Evolutionary conservation across 371 early-diverging fungal genomes (phyloP), one percentile per base, ranked within the genome.

Genomic region (Lichtheimia ramosa): DNA sequence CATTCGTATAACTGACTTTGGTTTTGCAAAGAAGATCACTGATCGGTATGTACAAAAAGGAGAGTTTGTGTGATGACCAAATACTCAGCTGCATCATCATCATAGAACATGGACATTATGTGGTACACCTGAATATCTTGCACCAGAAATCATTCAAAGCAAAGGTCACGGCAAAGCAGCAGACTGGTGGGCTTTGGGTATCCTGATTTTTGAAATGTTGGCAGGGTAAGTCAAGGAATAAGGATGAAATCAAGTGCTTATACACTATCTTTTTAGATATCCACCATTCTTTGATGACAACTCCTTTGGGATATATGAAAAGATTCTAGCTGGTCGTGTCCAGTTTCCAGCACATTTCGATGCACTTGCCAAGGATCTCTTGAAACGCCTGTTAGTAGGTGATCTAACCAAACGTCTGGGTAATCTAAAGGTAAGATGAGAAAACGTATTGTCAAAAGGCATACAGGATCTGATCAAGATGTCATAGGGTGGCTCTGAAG

Each of bases 281-380:
- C 97, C 97, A 46, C 98, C 98, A n/a, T 98, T 98, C 83, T 94
- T 92, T 77, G 98, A 96, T 74, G 96, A 97, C 61, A 96, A 95
- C 59, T 89, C 91, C 13, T 85, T 89, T 59, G 89, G 87, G 16
- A 87, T 97, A 49, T 98, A 98, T 76, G 96, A 95, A 81, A 94
- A 93, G 73, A 99, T 99, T 64, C 74, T 96, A 39, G 89, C 87
- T 8, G 92, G 94, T 58, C 91, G 89, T 63, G 82, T 95, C 25
- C 83, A 83, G 67, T 99, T 94, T 73, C 98, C 99, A 14, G 75
- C 89, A 12, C 93, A 92, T 77, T 91, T 98, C 74, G 95, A 96
- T 70, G 81, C 91, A 2, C 70, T 85, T 28, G 94, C 96, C 21
- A 93, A 92, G 68, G 98, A 98, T 70, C 82, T 99, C 51, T 87